phyloP scores from a whole-genome alignment of 768 basidiomycete genomes.

The Boletus tylopilopsis region DNA sequence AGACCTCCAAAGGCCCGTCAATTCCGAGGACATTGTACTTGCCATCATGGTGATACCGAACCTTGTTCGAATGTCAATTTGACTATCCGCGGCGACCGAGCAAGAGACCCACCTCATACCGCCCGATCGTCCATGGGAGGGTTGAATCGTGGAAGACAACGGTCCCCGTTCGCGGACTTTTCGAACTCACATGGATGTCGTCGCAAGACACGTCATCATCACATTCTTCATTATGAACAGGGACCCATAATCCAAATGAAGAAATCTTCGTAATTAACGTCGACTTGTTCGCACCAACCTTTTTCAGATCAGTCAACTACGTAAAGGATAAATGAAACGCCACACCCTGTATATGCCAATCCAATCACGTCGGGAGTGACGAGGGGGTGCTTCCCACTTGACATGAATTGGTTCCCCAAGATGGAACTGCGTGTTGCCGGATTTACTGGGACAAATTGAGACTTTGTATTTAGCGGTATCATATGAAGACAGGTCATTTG shows the following conservation, averaged over 20 bases:
- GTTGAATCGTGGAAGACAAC: constrained; percentile 75
- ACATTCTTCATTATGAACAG: constrained; percentile 90
- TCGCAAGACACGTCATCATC: constrained; percentile 77
- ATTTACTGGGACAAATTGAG: constrained; percentile 49
- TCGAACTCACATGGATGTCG: constrained; percentile 32
- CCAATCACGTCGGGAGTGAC: constrained; percentile 93
- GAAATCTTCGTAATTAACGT: constrained; percentile 79
- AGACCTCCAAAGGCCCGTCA: constrained; percentile 85
- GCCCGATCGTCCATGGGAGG: constrained; percentile 82
- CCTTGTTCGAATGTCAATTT: constrained; percentile 35
- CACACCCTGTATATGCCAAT: constrained; percentile 84
- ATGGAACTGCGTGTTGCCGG: constrained; percentile 63
- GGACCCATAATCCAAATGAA: constrained; percentile 89
- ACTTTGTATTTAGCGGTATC: constrained; percentile 80
- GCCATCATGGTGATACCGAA: constrained; percentile 93
- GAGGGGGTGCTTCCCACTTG: constrained; percentile 80
- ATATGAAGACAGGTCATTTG: constrained; percentile 74
- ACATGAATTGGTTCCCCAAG: constrained; percentile 88
- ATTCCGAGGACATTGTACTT: constrained; percentile 94
- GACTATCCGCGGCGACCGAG: neutral
- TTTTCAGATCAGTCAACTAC: constrained; percentile 2
- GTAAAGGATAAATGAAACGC: constrained; percentile 7
- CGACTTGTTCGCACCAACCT: constrained; percentile 88
- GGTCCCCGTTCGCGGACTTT: constrained; percentile 50
- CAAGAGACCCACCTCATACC: constrained; percentile 59